Evolutionary conservation across 2,329 filamentous ascomycete species (phyloP).

Genomic region (Ceratocystiopsis brevicomis): DNA sequence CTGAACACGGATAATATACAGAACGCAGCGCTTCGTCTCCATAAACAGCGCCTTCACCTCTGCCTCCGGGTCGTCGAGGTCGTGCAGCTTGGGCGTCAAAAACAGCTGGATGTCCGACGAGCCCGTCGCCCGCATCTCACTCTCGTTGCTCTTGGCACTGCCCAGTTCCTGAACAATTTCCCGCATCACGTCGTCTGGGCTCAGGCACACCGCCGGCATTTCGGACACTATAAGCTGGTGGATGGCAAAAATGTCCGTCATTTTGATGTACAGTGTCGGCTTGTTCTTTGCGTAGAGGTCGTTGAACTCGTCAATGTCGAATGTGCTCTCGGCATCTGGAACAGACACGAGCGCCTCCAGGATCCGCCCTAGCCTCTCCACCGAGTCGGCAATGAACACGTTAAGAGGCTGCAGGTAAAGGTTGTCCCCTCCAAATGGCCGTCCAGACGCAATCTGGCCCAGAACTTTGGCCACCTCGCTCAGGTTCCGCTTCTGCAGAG

Average conservation of each 20-base stretch:
- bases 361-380: conserved; percentile 59
- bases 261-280: conserved; percentile 97
- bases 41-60: conserved; percentile 87
- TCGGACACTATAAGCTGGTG: conserved; percentile 75
- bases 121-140: conserved; percentile 71
- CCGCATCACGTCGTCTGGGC: conserved; percentile 68
- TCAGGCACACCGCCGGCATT: conserved; percentile 56
- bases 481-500: conserved; percentile 83
- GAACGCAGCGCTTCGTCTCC: conserved; percentile 90
- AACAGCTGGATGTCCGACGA: conserved; percentile 83
- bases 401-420: conserved; percentile 92
- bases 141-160: conserved; percentile 91
- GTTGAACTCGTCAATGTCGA: conserved; percentile 98
- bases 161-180: conserved; percentile 89
- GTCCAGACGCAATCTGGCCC: conserved; percentile 70
- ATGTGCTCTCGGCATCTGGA: conserved; percentile 71
- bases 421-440: conserved; percentile 83
- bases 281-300: conserved; percentile 93
- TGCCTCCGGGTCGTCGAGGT: conserved; percentile 81
- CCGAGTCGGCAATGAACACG: conserved; percentile 70
- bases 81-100: conserved; percentile 72
- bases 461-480: conserved; percentile 83
- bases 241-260: conserved; percentile 91
- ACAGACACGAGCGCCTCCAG: conserved; percentile 65
- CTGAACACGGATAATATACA: conserved; percentile 96